Conservation (phyloP, 352 stramenopile genomes). For the Phytophthora chlamydospora region DNA sequence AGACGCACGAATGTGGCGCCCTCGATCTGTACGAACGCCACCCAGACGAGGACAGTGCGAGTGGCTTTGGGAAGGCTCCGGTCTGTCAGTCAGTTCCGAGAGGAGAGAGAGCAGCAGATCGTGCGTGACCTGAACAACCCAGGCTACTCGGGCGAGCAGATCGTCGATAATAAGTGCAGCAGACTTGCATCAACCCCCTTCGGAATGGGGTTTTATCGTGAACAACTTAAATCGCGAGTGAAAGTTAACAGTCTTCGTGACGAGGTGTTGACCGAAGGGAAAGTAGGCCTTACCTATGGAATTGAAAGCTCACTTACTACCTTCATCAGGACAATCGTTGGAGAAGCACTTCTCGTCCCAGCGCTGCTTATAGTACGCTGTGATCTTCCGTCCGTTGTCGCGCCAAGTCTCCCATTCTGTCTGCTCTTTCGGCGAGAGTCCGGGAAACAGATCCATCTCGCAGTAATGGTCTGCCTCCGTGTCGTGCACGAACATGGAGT, state of each 20-base stretch:
- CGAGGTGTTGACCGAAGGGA: too few relatives aligned
- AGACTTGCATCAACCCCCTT: too few relatives aligned
- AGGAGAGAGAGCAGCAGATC: constrained; percentile 2
- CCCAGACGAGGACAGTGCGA: constrained; percentile 27
- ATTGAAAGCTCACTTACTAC: too few relatives aligned
- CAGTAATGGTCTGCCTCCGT: constrained; percentile 40
- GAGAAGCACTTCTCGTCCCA: constrained; percentile 42
- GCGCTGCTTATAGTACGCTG: constrained; percentile 53
- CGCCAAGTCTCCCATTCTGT: constrained; percentile 15
- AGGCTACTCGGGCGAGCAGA: too few relatives aligned
- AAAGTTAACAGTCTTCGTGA: too few relatives aligned
- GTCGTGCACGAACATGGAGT: constrained; percentile 39
- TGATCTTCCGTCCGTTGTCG: constrained; percentile 36
- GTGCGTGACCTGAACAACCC: too few relatives aligned
- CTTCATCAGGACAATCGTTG: constrained; percentile 3
- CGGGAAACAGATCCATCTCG: constrained; percentile 36
- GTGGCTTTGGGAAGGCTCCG: constrained; percentile 14
- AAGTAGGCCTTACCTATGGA: too few relatives aligned
- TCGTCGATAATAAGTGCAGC: too few relatives aligned
- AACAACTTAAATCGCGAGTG: too few relatives aligned
- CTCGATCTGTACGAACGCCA: constrained; percentile 37
- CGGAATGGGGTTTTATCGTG: too few relatives aligned
- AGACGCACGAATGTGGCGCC: constrained; percentile 39
- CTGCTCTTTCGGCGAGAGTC: constrained; percentile 18
- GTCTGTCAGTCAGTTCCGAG: constrained; percentile 18